Conservation (phyloP, 768 basidiomycete genomes). For the Tephrocybe sp. region DNA sequence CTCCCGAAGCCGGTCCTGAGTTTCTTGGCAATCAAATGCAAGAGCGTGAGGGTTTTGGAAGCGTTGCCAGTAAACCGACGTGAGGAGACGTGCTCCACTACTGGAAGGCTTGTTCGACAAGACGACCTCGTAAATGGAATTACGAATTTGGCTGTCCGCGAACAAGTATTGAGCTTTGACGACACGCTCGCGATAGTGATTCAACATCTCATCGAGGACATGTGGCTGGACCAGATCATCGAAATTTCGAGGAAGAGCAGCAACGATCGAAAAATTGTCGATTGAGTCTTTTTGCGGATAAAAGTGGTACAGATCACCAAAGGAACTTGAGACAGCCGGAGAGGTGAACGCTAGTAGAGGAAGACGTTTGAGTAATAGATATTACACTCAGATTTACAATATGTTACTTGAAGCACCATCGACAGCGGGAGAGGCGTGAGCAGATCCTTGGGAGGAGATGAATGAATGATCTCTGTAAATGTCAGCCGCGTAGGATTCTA, state of each 20-base stretch:
- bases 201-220: conserved; percentile 28
- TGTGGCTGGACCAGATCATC: conserved; percentile 15
- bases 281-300: conserved; percentile 1
- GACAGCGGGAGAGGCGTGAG: conserved; percentile 17
- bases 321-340: conserved; percentile 28
- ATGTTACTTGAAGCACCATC: conserved; percentile 65
- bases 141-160: conserved; percentile 45
- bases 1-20: conserved; percentile 22
- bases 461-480: conserved; percentile 22
- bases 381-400: conserved; percentile 63
- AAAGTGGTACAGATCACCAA: conserved; percentile 23
- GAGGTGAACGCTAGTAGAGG: conserved; percentile 21
- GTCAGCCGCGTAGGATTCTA: no score
- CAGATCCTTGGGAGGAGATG: conserved; percentile 20
- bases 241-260: conserved; percentile 12
- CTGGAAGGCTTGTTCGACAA: conserved; percentile 44
- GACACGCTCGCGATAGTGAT: conserved; percentile 59
- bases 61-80: conserved; percentile 49
- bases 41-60: conserved; percentile 18
- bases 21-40: conserved; percentile 24
- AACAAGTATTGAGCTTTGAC: conserved; percentile 69
- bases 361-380: conserved; percentile 60
- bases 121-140: conserved; percentile 51
- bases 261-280: not conserved
- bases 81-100: conserved; percentile 60